Percentiles rank a stretch among this genome's conserved stretches.
Evolutionary conservation across 2,329 filamentous ascomycete genomes (phyloP).

Genomic region (Drechmeria coniospora): DNA sequence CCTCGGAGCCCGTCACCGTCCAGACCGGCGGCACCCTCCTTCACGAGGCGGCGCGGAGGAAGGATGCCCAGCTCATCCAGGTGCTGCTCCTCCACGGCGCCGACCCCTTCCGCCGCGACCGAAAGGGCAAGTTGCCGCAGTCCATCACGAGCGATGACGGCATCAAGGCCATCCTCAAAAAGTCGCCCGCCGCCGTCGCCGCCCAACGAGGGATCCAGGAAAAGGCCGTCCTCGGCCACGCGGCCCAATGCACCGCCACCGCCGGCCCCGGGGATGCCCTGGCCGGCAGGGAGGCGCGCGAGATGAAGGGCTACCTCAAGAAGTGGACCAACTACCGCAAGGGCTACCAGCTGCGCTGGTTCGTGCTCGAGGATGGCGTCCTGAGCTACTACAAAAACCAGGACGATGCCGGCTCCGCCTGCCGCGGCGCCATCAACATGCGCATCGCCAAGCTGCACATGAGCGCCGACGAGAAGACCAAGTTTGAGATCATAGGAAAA

Average conservation of each 20-base stretch:
- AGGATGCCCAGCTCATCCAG: constrained; percentile 76
- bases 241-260: constrained; percentile 36
- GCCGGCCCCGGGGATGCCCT: constrained; percentile 42
- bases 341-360: constrained; percentile 94
- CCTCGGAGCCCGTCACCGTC: constrained; percentile 61
- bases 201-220: constrained; percentile 94
- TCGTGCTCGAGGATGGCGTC: constrained; percentile 92
- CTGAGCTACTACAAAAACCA: constrained; percentile 99
- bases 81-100: constrained; percentile 84
- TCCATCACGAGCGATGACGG: constrained; percentile 92
- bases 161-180: constrained; percentile 78
- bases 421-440: constrained; percentile 97
- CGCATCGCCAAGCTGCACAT: constrained; percentile 87
- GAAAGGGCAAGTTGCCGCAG: constrained; percentile 88
- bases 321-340: constrained; percentile 99
- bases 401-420: constrained; percentile 90
- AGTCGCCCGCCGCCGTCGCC: constrained; percentile 82
- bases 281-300: constrained; percentile 72
- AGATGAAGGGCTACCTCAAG: constrained; percentile 98
- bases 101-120: constrained; percentile 87
- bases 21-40: constrained; percentile 81
- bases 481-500: constrained; percentile 95
- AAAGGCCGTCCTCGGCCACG: constrained; percentile 80
- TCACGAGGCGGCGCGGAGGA: constrained; percentile 82
- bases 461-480: constrained; percentile 93